Percentiles rank a stretch among this genome's conserved stretches.
Evolutionary conservation across 441 rosid genomes (phyloP).

Genomic region (Jatropha multifida): DNA sequence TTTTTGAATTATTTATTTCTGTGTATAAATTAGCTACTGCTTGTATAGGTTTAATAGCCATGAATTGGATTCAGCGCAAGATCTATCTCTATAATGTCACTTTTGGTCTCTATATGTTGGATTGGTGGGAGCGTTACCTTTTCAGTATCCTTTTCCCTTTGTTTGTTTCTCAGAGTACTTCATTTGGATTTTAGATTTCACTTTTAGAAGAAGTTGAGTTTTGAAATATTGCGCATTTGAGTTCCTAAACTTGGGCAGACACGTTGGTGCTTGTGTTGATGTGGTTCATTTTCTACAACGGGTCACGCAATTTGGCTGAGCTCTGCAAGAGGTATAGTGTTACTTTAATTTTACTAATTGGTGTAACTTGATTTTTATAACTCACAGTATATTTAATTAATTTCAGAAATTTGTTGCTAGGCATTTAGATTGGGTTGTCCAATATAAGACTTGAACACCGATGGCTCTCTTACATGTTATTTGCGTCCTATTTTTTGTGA

Average conservation of each 20-base stretch:
- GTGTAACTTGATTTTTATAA: background rate
- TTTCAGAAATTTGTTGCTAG: background rate
- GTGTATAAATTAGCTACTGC: background rate
- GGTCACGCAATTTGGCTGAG: slow-evolving; percentile 58
- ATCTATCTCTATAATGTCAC: slow-evolving; percentile 95
- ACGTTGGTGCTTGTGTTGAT: slow-evolving; percentile 73
- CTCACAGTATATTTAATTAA: background rate
- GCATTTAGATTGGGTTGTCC: background rate
- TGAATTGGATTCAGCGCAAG: slow-evolving; percentile 60
- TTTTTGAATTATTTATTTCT: too few species aligned
- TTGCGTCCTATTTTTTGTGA: background rate
- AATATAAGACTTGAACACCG: too few species aligned
- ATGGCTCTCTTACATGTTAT: background rate
- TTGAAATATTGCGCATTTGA: slow-evolving; percentile 12
- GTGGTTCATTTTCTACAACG: slow-evolving; percentile 86
- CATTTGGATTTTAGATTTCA: background rate
- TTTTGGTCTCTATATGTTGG: slow-evolving; percentile 96
- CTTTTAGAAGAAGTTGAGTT: too few species aligned
- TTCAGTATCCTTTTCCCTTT: slow-evolving; percentile 75
- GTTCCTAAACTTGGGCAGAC: slow-evolving; percentile 60
- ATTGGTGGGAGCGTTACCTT: slow-evolving; percentile 98
- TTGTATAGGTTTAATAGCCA: slow-evolving; percentile 17
- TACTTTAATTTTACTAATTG: background rate
- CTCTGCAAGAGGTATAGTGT: slow-evolving; percentile 57
- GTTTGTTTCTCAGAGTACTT: background rate